These are phyloP conservation scores for Stephania yunnanensis DNA, from an alignment of 164 flowering plant species.

Conservation along the genomic window DNA sequence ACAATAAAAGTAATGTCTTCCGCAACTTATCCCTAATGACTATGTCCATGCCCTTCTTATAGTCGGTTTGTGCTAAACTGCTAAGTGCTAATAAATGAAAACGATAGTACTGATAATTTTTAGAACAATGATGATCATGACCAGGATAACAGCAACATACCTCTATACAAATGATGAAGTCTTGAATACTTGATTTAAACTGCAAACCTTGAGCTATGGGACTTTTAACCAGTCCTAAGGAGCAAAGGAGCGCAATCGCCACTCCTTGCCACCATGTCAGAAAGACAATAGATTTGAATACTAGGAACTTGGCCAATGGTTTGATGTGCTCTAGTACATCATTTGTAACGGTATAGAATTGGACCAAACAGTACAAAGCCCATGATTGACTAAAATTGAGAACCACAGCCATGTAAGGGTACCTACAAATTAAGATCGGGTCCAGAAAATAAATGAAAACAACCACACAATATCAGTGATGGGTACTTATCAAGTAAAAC, in stretches of 20 bases:
- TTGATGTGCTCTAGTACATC: slow-evolving; percentile 82
- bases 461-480: background rate
- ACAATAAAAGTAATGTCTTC: background rate
- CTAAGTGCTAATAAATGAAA: background rate
- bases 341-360: slow-evolving; percentile 77
- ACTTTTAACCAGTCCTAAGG: slow-evolving; percentile 78
- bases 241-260: slow-evolving; percentile 71
- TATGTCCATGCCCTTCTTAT: background rate
- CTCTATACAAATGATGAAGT: slow-evolving; percentile 98
- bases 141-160: slow-evolving; percentile 24
- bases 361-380: slow-evolving; percentile 96
- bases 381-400: slow-evolving; percentile 96
- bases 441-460: background rate
- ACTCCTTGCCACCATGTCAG: slow-evolving; percentile 99
- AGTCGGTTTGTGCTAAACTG: background rate
- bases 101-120: background rate
- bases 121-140: background rate
- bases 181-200: slow-evolving; percentile 82
- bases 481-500: background rate
- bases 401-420: slow-evolving; percentile 86
- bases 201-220: slow-evolving; percentile 81
- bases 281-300: slow-evolving; percentile 92
- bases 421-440: slow-evolving; percentile 42
- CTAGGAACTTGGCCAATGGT: slow-evolving; percentile 83
- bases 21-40: background rate